Conservation (phyloP, 2,329 filamentous ascomycete genomes). For the Fusarium goolgardi region DNA sequence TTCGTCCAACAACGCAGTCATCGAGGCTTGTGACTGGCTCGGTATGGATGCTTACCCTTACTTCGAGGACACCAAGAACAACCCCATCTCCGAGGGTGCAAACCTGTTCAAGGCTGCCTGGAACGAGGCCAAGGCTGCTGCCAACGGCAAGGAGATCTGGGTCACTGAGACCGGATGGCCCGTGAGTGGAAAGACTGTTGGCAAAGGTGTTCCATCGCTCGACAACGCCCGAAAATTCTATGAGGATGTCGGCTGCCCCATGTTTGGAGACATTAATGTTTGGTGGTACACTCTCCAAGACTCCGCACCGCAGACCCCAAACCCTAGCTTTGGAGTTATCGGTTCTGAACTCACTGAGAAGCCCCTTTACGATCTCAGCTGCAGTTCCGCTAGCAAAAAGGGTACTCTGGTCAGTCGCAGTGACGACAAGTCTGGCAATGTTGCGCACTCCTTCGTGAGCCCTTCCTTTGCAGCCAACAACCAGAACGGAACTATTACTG, state of each 20-base stretch:
- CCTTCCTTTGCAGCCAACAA: conserved; percentile 29
- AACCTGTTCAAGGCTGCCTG: conserved; percentile 76
- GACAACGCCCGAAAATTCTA: conserved; percentile 84
- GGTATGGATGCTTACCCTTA: conserved; percentile 89
- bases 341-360: conserved; percentile 63
- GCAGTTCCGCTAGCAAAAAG: conserved; percentile 45
- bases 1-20: conserved; percentile 75
- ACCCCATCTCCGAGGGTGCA: conserved; percentile 73
- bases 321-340: conserved; percentile 78
- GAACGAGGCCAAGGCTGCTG: conserved; percentile 66
- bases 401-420: conserved; percentile 21
- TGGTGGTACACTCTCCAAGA: conserved; percentile 87
- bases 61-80: conserved; percentile 77
- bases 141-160: conserved; percentile 79
- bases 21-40: conserved; percentile 78
- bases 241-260: conserved; percentile 79
- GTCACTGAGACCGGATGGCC: conserved; percentile 93
- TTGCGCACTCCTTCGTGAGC: conserved; percentile 23
- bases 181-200: conserved; percentile 72
- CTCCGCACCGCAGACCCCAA: conserved; percentile 66
- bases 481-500: conserved; percentile 42
- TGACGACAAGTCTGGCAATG: conserved; percentile 6
- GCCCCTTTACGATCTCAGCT: conserved; percentile 73
- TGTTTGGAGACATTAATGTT: conserved; percentile 72
- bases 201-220: conserved; percentile 70